Base-by-base conservation (phyloP, 306 rosid species). In the Acacia acuminata region DNA sequence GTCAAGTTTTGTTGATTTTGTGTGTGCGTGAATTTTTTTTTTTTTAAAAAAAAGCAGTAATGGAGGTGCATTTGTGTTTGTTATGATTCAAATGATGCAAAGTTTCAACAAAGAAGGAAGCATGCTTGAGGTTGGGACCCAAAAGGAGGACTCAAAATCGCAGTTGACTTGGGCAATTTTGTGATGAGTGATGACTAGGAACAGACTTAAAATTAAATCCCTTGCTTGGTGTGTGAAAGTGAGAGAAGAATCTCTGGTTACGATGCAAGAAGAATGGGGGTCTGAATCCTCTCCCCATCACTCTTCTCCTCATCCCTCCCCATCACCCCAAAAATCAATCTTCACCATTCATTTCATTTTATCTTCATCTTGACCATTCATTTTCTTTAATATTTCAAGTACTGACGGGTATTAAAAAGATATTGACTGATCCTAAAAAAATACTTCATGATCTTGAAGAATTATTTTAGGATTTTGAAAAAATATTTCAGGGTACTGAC, bases 61-160 rank as follows among this genome's bases (percentile, higher is more conserved):
- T 38, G 51, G 83, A 13, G 14, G 60, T 8, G n/a, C n/a, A 1
- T 45, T 25, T 24, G 15, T 22, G 15, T 22, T 58, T 60, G 34
- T 12, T 72, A 72, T 44, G 38, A 43, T 71, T 45, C 61, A 82
- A 79, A 85, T 87, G 73, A 82, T 87, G 81, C 40, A 72, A 65
- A 77, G 79, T 82, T 82, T 87, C 61, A 30, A 82, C 83, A 79
- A 85, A 87, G 86, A 87, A 43, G 79, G 82, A 76, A 85, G 90
- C 90, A 88, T 88, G 90, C 90, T 42, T 42, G 51, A 24, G 85
- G 53, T 74, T 77, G 90, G 90, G 90, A 60, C 90, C 90, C 90
- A 82, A 79, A 38, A 44, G 38, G 70, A 17, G 70, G 77, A 74
- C 79, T 61, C 79, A 78, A 86, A 83, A 87, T 84, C 77, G 48